phyloP scores from a whole-genome alignment of 139 green algal genomes.

The Spirogloea muscicola region DNA sequence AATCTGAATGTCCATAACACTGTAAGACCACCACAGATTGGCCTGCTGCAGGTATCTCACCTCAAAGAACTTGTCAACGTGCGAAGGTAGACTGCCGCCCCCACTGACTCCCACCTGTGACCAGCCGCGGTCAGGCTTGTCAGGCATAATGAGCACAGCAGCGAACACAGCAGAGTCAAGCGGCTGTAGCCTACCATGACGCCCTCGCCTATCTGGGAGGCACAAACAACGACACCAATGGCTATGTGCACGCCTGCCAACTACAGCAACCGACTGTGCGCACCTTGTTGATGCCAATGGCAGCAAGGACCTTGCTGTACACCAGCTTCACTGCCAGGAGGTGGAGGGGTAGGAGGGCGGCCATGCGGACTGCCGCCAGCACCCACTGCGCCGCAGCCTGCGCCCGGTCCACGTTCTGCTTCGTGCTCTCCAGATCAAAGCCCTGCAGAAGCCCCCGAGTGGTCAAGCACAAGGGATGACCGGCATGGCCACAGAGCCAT shows the following conservation, averaged over 20 bases:
- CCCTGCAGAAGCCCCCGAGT: slow-evolving; percentile 45
- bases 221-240: too few relatives aligned
- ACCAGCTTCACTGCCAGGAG: slow-evolving; percentile 60
- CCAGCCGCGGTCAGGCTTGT: not conserved
- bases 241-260: too few relatives aligned
- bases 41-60: too few relatives aligned
- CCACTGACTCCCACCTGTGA: slow-evolving; percentile 67
- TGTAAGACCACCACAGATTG: too few relatives aligned
- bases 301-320: slow-evolving; percentile 65
- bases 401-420: slow-evolving; percentile 19
- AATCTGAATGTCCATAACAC: too few relatives aligned
- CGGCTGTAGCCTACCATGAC: too few relatives aligned
- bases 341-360: slow-evolving; percentile 68
- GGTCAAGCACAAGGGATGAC: too few relatives aligned
- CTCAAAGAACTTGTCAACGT: slow-evolving; percentile 91
- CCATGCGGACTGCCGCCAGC: slow-evolving; percentile 51
- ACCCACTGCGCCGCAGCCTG: slow-evolving; percentile 34
- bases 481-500: too few relatives aligned
- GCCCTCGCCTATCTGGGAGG: too few relatives aligned
- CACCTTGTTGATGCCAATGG: slow-evolving; percentile 56
- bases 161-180: too few relatives aligned
- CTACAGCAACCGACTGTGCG: not conserved
- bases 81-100: slow-evolving; percentile 72
- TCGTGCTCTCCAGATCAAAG: slow-evolving; percentile 27
- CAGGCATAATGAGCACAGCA: too few relatives aligned